These are phyloP conservation scores for Hypocrella siamensis DNA, from an alignment of 2,329 filamentous ascomycete genomes.

Conservation along the genomic window DNA sequence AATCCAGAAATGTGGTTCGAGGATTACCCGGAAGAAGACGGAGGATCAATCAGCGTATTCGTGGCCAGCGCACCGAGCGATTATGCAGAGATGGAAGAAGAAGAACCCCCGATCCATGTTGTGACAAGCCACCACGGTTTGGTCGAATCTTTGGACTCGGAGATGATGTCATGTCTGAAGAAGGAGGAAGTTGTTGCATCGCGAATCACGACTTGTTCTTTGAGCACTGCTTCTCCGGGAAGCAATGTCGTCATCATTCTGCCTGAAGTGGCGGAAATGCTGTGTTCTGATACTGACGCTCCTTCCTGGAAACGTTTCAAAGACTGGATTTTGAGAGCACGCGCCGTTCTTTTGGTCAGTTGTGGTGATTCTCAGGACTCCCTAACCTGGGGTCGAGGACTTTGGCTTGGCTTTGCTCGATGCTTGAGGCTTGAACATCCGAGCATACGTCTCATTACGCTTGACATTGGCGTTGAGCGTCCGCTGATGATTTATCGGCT, in stretches of 20 bases:
- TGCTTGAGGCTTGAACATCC: not conserved
- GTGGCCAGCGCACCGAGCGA: not conserved
- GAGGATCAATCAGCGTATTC: not conserved
- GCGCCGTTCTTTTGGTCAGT: not conserved
- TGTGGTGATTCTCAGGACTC: too few species aligned
- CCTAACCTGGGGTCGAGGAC: too few species aligned
- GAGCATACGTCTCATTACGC: conserved; percentile 1
- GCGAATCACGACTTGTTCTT: too few species aligned
- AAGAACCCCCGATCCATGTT: too few species aligned
- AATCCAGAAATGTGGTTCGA: not conserved
- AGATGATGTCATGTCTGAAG: too few species aligned
- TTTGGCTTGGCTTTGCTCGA: conserved; percentile 3
- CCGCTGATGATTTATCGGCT: not conserved
- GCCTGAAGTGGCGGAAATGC: not conserved
- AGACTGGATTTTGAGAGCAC: not conserved
- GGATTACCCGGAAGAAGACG: not conserved
- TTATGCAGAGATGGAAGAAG: too few species aligned
- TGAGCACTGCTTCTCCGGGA: not conserved
- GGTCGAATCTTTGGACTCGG: too few species aligned
- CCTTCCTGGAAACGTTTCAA: not conserved
- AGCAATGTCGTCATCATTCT: not conserved
- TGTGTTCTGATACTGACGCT: not conserved
- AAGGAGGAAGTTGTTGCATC: too few species aligned
- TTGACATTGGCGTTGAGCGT: conserved; percentile 1
- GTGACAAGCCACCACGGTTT: too few species aligned